phyloP scores from a whole-genome alignment of 2,329 filamentous ascomycete genomes.

The Botrytis cinerea region DNA sequence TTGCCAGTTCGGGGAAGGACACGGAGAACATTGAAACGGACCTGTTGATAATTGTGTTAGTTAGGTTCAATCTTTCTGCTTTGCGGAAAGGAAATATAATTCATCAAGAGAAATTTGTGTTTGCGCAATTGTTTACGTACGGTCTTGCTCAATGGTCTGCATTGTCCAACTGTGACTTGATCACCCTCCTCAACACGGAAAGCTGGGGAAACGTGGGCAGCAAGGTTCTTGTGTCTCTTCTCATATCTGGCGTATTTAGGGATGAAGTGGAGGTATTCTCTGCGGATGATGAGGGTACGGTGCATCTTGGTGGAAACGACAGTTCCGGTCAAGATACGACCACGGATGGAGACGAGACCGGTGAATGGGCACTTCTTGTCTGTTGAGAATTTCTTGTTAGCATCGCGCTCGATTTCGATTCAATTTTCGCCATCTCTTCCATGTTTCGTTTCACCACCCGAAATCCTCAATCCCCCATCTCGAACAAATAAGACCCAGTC shows the following conservation, averaged over 20 bases:
- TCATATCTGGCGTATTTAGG: conserved; percentile 99
- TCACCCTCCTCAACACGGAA: conserved; percentile 99
- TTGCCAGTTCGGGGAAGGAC: conserved; percentile 97
- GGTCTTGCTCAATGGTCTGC: conserved; percentile 98
- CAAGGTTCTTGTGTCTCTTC: conserved; percentile 99
- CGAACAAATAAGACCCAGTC: not conserved
- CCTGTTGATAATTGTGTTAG: conserved; percentile 52
- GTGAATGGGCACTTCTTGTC: conserved; percentile 99
- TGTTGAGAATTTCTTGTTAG: conserved; percentile 46
- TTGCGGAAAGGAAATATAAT: not conserved
- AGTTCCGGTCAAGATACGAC: conserved; percentile 98
- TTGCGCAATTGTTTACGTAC: conserved; percentile 59
- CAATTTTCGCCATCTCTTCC: conserved; percentile 10
- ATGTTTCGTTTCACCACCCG: not conserved
- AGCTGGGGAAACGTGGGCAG: conserved; percentile 96
- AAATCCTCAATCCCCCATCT: not conserved
- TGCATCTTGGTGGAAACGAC: conserved; percentile 99
- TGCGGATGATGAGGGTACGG: conserved; percentile 98
- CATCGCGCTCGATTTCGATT: conserved; percentile 22
- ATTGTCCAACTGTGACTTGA: conserved; percentile 98
- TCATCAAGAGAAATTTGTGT: not conserved
- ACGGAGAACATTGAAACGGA: conserved; percentile 99
- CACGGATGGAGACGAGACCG: conserved; percentile 98
- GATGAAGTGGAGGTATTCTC: conserved; percentile 99
- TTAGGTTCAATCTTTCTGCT: not conserved